Base-by-base conservation (phyloP, 192 early-diverging fungal species). In the Jimgerdemannia lactiflua region DNA sequence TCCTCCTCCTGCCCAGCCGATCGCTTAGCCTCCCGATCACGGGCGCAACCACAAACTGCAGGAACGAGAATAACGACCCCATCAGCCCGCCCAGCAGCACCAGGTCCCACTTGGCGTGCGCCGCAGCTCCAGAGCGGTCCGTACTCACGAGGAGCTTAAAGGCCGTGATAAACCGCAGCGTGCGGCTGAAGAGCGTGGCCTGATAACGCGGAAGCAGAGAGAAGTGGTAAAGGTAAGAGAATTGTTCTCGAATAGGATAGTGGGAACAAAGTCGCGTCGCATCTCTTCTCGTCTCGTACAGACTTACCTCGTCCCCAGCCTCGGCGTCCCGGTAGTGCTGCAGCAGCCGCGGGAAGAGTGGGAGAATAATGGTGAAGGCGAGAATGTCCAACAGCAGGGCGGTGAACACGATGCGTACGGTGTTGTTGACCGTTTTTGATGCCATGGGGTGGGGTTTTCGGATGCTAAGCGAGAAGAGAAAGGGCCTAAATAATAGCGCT, bases 311-410 rank as follows among this genome's bases (percentile, higher is more conserved):
- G 69, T 90, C 79, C 9, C 81, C 83, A 70, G 87, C 83, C 67
- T 94, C 92, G 19, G 85, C 80, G 29, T 82, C 79, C 43, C 92
- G 89, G 87, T 99, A 99, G 71, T 94, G 92, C 70, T 95, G 89
- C 4, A 99, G 83, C 42, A 98, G 84, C 19, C 97, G 85, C 59
- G 98, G 98, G 73, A 95, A 94, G 42, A 99, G 88, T 4, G 98
- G 98, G 59, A 99, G 82, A 79, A 99, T 98, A 71, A 97, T 96
- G 9, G 98, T 99, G 83, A 99, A 99, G 4, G 97, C 93, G 39
- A 99, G 91, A 69, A 99, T 94, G 80, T 98, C 98, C 29, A 99
- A 89, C 59, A 99, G 83, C 18, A 99, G 88, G 0, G 95, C 94
- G 9, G 89, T 86, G 75, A 99, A 96, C 20, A 98, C 89, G 6